These are phyloP conservation scores for Globisporangium orthogonon DNA, from an alignment of 352 stramenopile genomes.

Conservation along the genomic window DNA sequence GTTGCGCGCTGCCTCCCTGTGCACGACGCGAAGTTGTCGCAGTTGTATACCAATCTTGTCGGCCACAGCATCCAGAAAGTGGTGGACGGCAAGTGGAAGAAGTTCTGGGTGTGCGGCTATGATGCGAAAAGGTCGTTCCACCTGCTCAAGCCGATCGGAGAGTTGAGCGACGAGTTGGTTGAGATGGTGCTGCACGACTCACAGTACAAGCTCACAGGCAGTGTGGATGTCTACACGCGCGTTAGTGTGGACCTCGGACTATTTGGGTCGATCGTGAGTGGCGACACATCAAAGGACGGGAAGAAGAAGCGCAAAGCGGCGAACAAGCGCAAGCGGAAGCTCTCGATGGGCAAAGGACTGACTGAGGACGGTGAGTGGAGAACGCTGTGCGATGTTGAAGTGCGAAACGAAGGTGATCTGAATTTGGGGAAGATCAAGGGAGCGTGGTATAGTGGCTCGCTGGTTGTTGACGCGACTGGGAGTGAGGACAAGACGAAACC, in stretches of 20 bases:
- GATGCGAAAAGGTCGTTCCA: slow-evolving; percentile 49
- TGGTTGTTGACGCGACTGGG: slow-evolving; percentile 15
- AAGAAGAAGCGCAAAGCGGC: slow-evolving; percentile 59
- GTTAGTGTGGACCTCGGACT: slow-evolving; percentile 36
- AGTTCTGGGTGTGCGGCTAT: slow-evolving; percentile 65
- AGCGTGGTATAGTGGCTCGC: slow-evolving; percentile 53
- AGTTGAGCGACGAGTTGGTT: slow-evolving; percentile 27
- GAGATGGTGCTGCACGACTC: slow-evolving; percentile 79
- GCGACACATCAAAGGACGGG: slow-evolving; percentile 10
- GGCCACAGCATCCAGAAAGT: slow-evolving; percentile 69
- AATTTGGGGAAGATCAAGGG: slow-evolving; percentile 32
- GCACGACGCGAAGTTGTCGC: slow-evolving; percentile 36
- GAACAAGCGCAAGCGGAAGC: slow-evolving; percentile 53
- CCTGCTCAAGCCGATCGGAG: slow-evolving; percentile 47
- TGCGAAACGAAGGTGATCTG: slow-evolving; percentile 31
- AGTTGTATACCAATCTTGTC: slow-evolving; percentile 62
- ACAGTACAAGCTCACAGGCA: slow-evolving; percentile 52
- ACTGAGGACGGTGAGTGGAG: slow-evolving; percentile 9
- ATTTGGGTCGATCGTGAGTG: slow-evolving; percentile 31
- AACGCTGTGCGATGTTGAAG: slow-evolving; percentile 35
- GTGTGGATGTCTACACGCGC: slow-evolving; percentile 41
- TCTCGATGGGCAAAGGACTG: slow-evolving; percentile 17
- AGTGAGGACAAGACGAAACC: not conserved
- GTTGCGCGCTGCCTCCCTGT: slow-evolving; percentile 59
- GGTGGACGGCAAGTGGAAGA: slow-evolving; percentile 77